Evolutionary conservation across 768 basidiomycete species (phyloP).

Genomic region (Mycena haematopus): DNA sequence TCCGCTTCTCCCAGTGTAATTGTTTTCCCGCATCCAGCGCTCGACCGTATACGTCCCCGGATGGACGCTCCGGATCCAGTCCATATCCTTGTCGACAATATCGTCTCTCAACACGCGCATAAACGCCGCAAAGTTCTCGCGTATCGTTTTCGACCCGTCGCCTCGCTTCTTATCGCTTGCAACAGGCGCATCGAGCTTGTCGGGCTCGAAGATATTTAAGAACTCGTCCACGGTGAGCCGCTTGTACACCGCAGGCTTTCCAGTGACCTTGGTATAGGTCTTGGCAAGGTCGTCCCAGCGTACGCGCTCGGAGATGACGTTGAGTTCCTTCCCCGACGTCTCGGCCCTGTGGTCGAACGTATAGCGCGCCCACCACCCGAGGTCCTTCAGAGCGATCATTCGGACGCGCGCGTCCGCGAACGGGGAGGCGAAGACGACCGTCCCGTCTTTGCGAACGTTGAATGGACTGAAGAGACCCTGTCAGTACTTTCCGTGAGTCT

Average conservation of each 20-base stretch:
- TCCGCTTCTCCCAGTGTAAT: no score
- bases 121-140: constrained; percentile 40
- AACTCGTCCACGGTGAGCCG: constrained; percentile 14
- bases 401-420: constrained; percentile 33
- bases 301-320: constrained; percentile 43
- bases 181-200: constrained; percentile 18
- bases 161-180: constrained; percentile 14
- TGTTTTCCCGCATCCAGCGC: no score
- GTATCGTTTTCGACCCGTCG: constrained; percentile 22
- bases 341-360: no score
- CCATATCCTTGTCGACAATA: no score
- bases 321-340: constrained; percentile 43
- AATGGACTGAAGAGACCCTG: no score
- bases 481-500: no score
- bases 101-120: constrained; percentile 40
- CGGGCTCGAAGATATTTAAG: constrained; percentile 4
- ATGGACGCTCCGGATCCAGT: no score
- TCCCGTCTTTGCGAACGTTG: no score
- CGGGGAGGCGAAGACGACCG: no score
- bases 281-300: constrained; percentile 43
- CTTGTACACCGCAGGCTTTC: constrained; percentile 18
- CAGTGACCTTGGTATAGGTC: constrained; percentile 26
- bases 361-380: no score
- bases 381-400: constrained; percentile 39
- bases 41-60: no score